Evolutionary conservation across 176 grass and related monocot genomes (phyloP).

Genomic region (Sorghum bicolor): DNA sequence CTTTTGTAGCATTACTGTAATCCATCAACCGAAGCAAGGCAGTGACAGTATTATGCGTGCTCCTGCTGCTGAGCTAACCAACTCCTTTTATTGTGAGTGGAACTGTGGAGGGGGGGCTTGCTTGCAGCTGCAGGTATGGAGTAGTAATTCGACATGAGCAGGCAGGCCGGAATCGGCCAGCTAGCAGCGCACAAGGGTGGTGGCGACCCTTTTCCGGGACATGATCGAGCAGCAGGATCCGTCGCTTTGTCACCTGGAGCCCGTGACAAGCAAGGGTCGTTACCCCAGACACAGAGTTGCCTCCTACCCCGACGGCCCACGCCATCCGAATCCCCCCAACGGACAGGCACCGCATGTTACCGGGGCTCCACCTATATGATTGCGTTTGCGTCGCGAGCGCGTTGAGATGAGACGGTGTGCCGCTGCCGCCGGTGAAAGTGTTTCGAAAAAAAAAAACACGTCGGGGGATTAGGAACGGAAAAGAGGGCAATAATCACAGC

Average conservation of each 20-base stretch:
- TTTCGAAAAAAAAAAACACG: not conserved
- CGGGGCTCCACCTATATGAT: constrained; percentile 23
- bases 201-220: constrained; percentile 4
- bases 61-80: not conserved
- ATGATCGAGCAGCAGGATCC: constrained; percentile 45
- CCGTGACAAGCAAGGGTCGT: constrained; percentile 44
- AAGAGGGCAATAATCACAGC: not conserved
- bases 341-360: not conserved
- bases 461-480: not conserved
- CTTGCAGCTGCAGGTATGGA: constrained; percentile 22
- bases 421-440: not conserved
- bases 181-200: constrained; percentile 15
- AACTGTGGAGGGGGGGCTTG: not conserved
- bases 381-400: not conserved
- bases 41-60: not conserved
- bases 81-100: not conserved
- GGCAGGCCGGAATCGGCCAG: constrained; percentile 7
- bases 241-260: constrained; percentile 32
- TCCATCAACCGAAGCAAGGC: not conserved
- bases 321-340: not conserved
- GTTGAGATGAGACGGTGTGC: not conserved
- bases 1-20: not conserved
- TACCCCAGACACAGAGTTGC: not conserved
- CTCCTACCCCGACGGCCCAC: not conserved
- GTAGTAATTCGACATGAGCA: not conserved